Conservation (phyloP, 345 rosid genomes). For the Aegle marmelos region DNA sequence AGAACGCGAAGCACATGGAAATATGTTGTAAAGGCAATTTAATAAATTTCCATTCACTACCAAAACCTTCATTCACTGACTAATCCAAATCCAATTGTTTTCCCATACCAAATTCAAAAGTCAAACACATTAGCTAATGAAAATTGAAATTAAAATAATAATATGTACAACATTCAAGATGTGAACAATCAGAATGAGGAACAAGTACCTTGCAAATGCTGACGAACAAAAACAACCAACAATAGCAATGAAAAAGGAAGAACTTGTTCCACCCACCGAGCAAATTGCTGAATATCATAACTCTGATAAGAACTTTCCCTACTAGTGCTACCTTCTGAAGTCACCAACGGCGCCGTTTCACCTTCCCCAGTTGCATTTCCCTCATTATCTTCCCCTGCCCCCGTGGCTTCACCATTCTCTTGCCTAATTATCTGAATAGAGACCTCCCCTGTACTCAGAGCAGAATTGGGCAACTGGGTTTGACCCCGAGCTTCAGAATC, state of each 20-base stretch:
- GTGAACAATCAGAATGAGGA: background rate
- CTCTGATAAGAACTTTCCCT: conserved; percentile 40
- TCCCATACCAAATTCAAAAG: background rate
- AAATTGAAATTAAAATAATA: background rate
- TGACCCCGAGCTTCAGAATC: background rate
- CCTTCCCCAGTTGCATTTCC: conserved; percentile 7
- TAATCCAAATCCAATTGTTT: background rate
- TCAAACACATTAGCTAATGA: background rate
- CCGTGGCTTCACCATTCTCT: conserved; percentile 9
- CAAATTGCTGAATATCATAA: conserved; percentile 47
- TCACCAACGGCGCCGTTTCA: conserved; percentile 19
- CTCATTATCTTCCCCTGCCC: background rate
- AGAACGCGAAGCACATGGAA: background rate
- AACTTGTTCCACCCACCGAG: conserved; percentile 58
- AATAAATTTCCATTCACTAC: background rate
- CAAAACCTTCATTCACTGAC: background rate
- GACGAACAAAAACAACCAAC: conserved; percentile 54
- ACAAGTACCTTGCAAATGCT: conserved; percentile 59
- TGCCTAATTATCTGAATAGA: conserved; percentile 45
- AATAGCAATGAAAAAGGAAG: conserved; percentile 55
- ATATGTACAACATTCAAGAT: background rate
- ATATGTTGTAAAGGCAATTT: background rate
- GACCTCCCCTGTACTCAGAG: conserved; percentile 27
- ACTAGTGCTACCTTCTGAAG: conserved; percentile 7
- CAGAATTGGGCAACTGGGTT: conserved; percentile 17